These are phyloP conservation scores for Oidiodendron maius DNA, from an alignment of 495 filamentous ascomycete genomes.

Conservation along the genomic window DNA sequence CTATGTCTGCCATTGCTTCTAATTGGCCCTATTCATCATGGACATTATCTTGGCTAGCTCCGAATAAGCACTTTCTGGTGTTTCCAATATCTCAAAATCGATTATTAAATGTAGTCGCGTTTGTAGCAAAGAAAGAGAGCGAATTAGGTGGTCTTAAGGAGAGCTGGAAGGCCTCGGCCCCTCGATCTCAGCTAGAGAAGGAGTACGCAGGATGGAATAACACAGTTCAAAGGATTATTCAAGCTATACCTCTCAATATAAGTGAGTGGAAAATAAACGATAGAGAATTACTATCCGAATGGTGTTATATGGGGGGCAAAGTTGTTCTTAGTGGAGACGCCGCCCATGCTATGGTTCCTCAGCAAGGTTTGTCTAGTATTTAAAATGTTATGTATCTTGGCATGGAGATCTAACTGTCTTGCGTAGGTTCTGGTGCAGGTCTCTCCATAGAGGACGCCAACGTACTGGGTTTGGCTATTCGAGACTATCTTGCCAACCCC, in stretches of 20 bases:
- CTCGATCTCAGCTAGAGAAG: slow-evolving; percentile 24
- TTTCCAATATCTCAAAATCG: slow-evolving; percentile 27
- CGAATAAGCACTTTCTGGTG: slow-evolving; percentile 22
- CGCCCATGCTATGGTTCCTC: slow-evolving; percentile 23
- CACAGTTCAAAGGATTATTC: slow-evolving; percentile 14
- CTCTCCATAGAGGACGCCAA: neutral
- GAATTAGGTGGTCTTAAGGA: slow-evolving; percentile 23
- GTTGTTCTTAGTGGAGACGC: slow-evolving; percentile 34
- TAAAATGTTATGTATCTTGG: neutral
- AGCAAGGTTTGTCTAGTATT: neutral
- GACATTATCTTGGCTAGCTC: slow-evolving; percentile 20
- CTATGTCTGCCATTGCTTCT: slow-evolving; percentile 11
- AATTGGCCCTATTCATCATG: slow-evolving; percentile 26
- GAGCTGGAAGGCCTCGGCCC: slow-evolving; percentile 31
- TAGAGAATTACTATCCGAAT: slow-evolving; percentile 29
- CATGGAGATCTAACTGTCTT: neutral
- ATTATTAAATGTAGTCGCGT: slow-evolving; percentile 23
- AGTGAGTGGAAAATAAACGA: slow-evolving; percentile 39
- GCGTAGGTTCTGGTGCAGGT: slow-evolving; percentile 3
- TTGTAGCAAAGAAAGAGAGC: slow-evolving; percentile 17
- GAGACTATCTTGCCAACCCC: slow-evolving; percentile 1
- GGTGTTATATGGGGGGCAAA: slow-evolving; percentile 28
- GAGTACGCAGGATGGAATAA: slow-evolving; percentile 31
- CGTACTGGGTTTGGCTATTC: neutral
- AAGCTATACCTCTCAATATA: slow-evolving; percentile 21